Percentiles rank a stretch among this genome's conserved stretches.
phyloP scores from a whole-genome alignment of 2,329 filamentous ascomycete genomes.

The Lachnellula occidentalis region DNA sequence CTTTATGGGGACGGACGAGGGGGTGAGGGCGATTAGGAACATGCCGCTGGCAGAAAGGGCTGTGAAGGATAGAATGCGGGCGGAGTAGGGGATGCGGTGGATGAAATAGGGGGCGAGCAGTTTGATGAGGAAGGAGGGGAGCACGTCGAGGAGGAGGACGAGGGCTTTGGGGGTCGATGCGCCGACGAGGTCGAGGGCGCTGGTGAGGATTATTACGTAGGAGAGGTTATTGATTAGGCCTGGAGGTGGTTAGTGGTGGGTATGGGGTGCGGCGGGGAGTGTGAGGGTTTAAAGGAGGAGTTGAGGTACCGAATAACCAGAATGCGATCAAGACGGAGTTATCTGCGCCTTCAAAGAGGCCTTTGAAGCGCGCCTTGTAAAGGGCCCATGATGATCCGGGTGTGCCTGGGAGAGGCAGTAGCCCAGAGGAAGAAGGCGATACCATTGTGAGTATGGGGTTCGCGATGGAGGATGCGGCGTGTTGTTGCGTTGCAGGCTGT shows the following conservation, averaged over 20 bases:
- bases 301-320: conserved; percentile 78
- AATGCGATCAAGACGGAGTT: conserved; percentile 72
- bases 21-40: conserved; percentile 80
- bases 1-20: conserved; percentile 66
- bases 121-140: conserved; percentile 85
- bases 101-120: conserved; percentile 91
- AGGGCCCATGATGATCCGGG: conserved; percentile 66
- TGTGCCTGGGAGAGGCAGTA: conserved; percentile 53
- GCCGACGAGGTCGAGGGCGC: conserved; percentile 91
- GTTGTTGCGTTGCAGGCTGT: conserved; percentile 6
- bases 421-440: conserved; percentile 25
- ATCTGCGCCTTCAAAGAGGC: conserved; percentile 62
- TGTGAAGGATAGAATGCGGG: conserved; percentile 71
- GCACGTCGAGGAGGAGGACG: conserved; percentile 86
- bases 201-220: conserved; percentile 93
- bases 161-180: conserved; percentile 80
- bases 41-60: conserved; percentile 75
- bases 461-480: background rate
- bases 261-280: background rate
- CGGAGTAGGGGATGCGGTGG: conserved; percentile 73
- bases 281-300: background rate
- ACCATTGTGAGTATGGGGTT: background rate
- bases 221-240: conserved; percentile 95
- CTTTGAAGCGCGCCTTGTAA: conserved; percentile 60
- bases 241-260: conserved; percentile 32